Evolutionary conservation across 2,329 filamentous ascomycete species (phyloP).

Genomic region (Colletotrichum sublineola): DNA sequence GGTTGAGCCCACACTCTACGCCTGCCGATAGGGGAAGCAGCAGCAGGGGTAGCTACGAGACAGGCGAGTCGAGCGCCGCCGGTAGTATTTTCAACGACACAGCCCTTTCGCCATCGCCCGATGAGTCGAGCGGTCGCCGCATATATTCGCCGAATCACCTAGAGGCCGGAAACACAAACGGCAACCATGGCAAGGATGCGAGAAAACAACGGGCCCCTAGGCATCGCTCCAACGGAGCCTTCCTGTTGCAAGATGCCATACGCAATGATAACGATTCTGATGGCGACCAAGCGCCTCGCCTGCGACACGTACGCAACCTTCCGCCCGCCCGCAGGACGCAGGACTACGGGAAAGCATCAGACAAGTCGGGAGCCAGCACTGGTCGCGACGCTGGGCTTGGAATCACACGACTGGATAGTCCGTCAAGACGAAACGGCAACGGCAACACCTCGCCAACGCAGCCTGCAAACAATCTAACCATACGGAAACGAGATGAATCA

Average conservation of each 20-base stretch:
- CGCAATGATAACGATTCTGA: constrained; percentile 48
- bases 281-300: constrained; percentile 50
- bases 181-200: constrained; percentile 43
- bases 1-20: constrained; percentile 35
- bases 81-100: constrained; percentile 48
- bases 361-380: constrained; percentile 30
- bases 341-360: constrained; percentile 30
- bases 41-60: constrained; percentile 56
- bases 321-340: constrained; percentile 28
- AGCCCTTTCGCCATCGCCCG: constrained; percentile 36
- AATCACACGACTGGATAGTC: constrained; percentile 15
- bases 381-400: constrained; percentile 31
- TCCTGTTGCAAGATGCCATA: constrained; percentile 63
- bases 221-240: constrained; percentile 62
- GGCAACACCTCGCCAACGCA: constrained; percentile 30
- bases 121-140: constrained; percentile 27
- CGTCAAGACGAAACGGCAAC: constrained; percentile 20
- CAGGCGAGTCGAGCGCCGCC: constrained; percentile 59
- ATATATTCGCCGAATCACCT: constrained; percentile 32
- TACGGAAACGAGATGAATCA: constrained; percentile 41
- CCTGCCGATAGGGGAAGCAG: constrained; percentile 51
- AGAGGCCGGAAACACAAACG: constrained; percentile 45
- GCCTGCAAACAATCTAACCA: constrained; percentile 26
- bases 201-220: constrained; percentile 51
- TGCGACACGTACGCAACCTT: constrained; percentile 46